Base-by-base conservation (phyloP, 306 rosid genomes). In the Delonix regia region DNA sequence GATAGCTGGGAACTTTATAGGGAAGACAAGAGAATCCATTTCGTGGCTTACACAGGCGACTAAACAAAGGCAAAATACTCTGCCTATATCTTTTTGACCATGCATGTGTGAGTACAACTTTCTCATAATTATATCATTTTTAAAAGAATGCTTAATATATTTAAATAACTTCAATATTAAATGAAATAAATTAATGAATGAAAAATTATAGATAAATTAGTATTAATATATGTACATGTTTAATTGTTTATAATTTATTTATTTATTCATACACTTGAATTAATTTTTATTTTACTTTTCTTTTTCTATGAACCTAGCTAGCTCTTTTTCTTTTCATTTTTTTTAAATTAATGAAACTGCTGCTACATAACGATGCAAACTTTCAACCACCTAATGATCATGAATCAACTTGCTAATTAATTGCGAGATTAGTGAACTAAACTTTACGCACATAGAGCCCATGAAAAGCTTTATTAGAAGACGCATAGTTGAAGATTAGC, bases 21-120 rank as follows among this genome's bases (percentile, higher is more conserved):
- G 66, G 81, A 85, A 83, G 90, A 85, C 94, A 85, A 93, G 78
- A 88, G 80, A 84, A 88, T 90, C 94, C 90, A 85, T 76, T 80
- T 89, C 90, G 81, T 81, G 85, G 82, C 90, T 87, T 76, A 88
- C 92, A 83, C 84, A 83, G 83, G 83, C 90, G 80, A 68, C 33
- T 63, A 70, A 81, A 79, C 36, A 21, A 77, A 74, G 63, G 52
- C 73, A 49, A 76, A 69, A 55, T 73, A 71, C 33, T 62, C 74
- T 36, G 15, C 73, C 69, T 15, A 15, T 15, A 15, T 77, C 86
- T 83, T 87, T 85, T 85, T 77, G 74, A 84, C 81, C 87, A 86
- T 86, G 85, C 87, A 86, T 86, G 85, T 75, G 61, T 82, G 87
- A 81, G 68, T 62, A 0, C 25, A 28, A 62, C 44, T 62, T 33